A percentile compares a stretch with the other conserved stretches of the same genome.
Evolutionary conservation across 2,329 filamentous ascomycete genomes (phyloP).

Genomic region (Beauveria rudraprayagi): DNA sequence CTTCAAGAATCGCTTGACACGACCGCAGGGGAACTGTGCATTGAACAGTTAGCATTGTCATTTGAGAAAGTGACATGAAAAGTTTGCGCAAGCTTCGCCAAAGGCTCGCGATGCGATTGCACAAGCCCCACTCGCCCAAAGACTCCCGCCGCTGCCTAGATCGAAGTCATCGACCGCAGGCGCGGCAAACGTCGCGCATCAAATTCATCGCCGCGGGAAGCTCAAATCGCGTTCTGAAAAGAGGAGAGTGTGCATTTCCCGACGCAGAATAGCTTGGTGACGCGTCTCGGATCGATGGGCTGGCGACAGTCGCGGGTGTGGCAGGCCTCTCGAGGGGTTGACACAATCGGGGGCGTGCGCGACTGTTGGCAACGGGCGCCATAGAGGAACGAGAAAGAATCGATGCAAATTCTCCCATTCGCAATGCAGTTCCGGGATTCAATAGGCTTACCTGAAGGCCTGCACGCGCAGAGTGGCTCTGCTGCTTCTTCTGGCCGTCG

Average conservation of each 20-base stretch:
- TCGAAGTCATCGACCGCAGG: background rate
- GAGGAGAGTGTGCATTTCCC: background rate
- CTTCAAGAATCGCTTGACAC: conserved; percentile 99
- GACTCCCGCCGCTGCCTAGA: background rate
- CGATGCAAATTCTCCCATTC: background rate
- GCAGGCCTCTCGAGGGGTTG: conserved; percentile 1
- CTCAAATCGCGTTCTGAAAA: background rate
- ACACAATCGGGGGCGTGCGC: background rate
- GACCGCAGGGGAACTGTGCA: conserved; percentile 87
- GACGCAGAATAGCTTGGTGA: background rate
- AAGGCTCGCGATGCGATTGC: conserved; percentile 13
- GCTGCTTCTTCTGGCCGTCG: conserved; percentile 67
- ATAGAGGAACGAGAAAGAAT: conserved; percentile 14
- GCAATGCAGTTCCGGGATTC: background rate
- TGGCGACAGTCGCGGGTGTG: background rate
- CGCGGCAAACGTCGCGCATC: conserved; percentile 8
- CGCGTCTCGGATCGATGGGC: conserved; percentile 4
- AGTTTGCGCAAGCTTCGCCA: conserved; percentile 13
- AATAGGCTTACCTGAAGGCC: conserved; percentile 74
- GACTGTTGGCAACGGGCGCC: background rate
- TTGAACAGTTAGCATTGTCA: conserved; percentile 17
- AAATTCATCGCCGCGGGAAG: background rate
- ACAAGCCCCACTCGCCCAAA: conserved; percentile 10
- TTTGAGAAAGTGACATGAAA: background rate
- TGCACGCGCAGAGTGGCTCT: conserved; percentile 92